Conservation (phyloP, 2,329 filamentous ascomycete genomes). For the Neofusicoccum sp. region DNA sequence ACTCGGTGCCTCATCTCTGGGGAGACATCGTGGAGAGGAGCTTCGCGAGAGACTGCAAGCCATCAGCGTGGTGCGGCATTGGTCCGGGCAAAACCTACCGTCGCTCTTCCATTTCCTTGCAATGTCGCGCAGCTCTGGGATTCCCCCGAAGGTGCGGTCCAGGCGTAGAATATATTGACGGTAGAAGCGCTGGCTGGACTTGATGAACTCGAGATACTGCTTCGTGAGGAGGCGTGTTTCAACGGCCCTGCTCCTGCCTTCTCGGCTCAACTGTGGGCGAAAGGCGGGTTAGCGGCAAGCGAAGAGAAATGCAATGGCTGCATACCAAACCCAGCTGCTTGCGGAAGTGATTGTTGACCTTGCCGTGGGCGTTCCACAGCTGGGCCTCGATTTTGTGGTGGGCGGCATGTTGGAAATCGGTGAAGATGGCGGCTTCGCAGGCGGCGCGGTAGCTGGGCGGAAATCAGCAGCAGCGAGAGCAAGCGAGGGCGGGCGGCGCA, state of each 20-base stretch:
- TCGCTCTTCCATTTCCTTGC: constrained; percentile 42
- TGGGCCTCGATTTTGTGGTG: constrained; percentile 64
- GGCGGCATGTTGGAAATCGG: constrained; percentile 66
- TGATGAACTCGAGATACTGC: constrained; percentile 80
- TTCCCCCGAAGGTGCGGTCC: constrained; percentile 57
- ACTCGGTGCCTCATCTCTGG: constrained; percentile 55
- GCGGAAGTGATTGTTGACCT: constrained; percentile 76
- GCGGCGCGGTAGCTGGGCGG: constrained; percentile 63
- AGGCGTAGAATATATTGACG: constrained; percentile 78
- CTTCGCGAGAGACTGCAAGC: constrained; percentile 32
- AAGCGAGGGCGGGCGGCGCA: constrained; percentile 22
- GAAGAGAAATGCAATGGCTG: too few relatives aligned
- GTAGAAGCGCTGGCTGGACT: constrained; percentile 85
- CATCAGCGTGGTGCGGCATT: constrained; percentile 31
- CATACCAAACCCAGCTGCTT: constrained; percentile 58
- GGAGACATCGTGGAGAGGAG: constrained; percentile 33
- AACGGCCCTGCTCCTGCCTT: constrained; percentile 52
- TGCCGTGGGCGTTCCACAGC: constrained; percentile 77
- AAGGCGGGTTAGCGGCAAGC: constrained; percentile 23
- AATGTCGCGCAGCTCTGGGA: constrained; percentile 58
- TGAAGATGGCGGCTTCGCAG: constrained; percentile 70
- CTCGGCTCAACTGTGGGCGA: constrained; percentile 14
- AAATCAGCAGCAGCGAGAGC: constrained; percentile 13
- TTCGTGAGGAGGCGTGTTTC: constrained; percentile 76
- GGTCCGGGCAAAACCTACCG: not conserved